Evolutionary conservation across 805 yeast genomes (phyloP), one percentile per base, ranked within the genome.

Genomic region (Ogataea sp.): DNA sequence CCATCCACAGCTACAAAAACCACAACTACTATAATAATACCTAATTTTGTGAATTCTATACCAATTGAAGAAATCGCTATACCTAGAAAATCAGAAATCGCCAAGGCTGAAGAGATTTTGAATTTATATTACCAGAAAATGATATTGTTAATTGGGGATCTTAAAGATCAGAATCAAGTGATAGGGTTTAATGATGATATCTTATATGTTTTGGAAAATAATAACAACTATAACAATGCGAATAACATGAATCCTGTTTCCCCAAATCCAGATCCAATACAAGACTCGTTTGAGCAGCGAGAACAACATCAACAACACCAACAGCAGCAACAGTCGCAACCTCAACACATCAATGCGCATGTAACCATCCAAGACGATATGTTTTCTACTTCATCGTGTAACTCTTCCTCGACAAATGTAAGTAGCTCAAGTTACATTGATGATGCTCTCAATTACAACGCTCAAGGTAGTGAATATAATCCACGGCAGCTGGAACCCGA

Each of bases 101-200:
- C 55, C 15, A 44, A 52, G 3, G 64, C 65, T 5, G 56, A 56
- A 4, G 70, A 67, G 39, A 65, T 73, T 8, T 46, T 76, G 30
- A 68, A 70, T 36, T 48, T 67, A 34, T 75, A 74, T 43, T 76
- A 75, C 42, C 57, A 55, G 27, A 67, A 69, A 43, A 73, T 75
- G 68, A 62, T 75, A 10, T 61, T 60, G 20, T 46, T 75, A 17
- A 74, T 74, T 4, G 82, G 82, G 56, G 50, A 6, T 23, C 36
- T 27, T 36, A 25, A 24, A 33, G 39, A 13, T 30, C 28, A 3
- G 38, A 43, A 10, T 27, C 45, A 21, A 48, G 48, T 17, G 3
- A 47, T 60, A 20, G 69, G 65, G 20, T 54, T 20, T 29, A 58
- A 48, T 36, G 63, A 56, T 40, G 52, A 52, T 32, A 38, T 47